Conservation (phyloP, 1,139 yeast genomes). For the Kluyveromyces sp. region DNA sequence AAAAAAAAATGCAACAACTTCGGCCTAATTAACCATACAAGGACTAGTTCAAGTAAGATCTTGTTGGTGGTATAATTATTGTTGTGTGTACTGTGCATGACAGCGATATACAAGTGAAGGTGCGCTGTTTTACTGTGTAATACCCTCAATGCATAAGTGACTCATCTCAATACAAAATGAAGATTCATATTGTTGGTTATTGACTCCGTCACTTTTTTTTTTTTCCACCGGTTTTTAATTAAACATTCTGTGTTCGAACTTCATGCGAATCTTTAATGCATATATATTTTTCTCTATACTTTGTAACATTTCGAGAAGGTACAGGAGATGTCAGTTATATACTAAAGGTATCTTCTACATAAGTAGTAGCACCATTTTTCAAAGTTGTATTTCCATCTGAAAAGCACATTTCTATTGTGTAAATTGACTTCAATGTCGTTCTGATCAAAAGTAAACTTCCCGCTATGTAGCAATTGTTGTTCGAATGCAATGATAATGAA, state of each 20-base stretch:
- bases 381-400: slow-evolving; percentile 27
- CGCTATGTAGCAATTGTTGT: slow-evolving; percentile 32
- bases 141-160: no score
- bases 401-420: slow-evolving; percentile 26
- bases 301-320: no score
- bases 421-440: slow-evolving; percentile 32
- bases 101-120: no score
- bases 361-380: slow-evolving; percentile 25
- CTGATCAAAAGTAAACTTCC: slow-evolving; percentile 28
- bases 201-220: not conserved
- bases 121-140: no score
- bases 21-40: no score
- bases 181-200: not conserved
- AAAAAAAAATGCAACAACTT: no score
- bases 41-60: no score
- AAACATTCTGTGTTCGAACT: not conserved
- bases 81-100: no score
- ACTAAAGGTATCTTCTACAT: slow-evolving; percentile 14
- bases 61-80: no score
- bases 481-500: slow-evolving; percentile 55
- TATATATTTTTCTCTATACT: not conserved
- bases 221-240: not conserved
- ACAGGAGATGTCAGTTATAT: no score
- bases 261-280: not conserved
- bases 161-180: not conserved